These are phyloP conservation scores for Ajuga reptans DNA, from an alignment of 305 asterid genomes.

Conservation along the genomic window DNA sequence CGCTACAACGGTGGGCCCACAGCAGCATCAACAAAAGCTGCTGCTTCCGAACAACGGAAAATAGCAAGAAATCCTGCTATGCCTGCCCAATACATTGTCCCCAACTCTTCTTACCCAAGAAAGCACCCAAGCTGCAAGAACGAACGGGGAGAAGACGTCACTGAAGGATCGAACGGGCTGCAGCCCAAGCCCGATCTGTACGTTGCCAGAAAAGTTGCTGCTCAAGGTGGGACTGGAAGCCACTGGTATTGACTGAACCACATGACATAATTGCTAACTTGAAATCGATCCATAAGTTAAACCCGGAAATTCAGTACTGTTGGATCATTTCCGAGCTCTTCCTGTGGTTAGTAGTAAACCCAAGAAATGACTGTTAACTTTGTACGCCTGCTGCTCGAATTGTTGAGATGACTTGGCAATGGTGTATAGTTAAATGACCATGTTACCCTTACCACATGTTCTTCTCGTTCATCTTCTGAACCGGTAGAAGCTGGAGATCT, in stretches of 20 bases:
- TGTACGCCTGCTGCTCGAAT: background rate
- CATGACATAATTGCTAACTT: slow-evolving; percentile 14
- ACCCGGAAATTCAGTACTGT: background rate
- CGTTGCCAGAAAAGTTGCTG: slow-evolving; percentile 68
- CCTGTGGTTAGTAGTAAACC: background rate
- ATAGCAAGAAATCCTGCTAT: slow-evolving; percentile 46
- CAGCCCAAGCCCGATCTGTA: slow-evolving; percentile 66
- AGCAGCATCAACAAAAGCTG: slow-evolving; percentile 42
- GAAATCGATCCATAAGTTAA: background rate
- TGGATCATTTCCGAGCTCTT: slow-evolving; percentile 12
- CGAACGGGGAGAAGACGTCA: slow-evolving; percentile 51
- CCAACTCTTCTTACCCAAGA: slow-evolving; percentile 61
- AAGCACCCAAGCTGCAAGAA: slow-evolving; percentile 65
- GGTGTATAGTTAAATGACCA: slow-evolving; percentile 15
- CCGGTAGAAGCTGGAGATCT: background rate
- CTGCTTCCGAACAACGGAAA: slow-evolving; percentile 50
- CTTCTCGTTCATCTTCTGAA: background rate
- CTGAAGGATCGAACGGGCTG: slow-evolving; percentile 53
- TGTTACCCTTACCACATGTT: background rate
- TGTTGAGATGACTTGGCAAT: slow-evolving; percentile 2
- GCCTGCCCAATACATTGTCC: slow-evolving; percentile 49
- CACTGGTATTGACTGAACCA: slow-evolving; percentile 53
- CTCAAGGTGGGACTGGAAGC: slow-evolving; percentile 70
- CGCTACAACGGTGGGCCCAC: slow-evolving; percentile 61
- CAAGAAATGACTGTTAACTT: background rate